phyloP scores from a whole-genome alignment of 192 early-diverging fungal genomes.

The Coemansia asiatica region DNA sequence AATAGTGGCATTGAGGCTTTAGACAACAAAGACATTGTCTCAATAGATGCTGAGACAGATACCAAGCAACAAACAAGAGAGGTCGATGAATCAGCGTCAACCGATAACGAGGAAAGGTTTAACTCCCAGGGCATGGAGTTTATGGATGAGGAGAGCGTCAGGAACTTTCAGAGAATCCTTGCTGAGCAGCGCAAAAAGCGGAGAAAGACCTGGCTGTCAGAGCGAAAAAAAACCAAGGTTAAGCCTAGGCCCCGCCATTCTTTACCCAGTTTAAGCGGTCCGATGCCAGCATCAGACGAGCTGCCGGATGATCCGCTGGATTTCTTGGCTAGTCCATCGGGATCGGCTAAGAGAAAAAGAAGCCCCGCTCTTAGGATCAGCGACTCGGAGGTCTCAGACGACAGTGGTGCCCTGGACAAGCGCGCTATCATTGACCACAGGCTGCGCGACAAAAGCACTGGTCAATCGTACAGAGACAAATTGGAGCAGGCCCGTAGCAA shows the following conservation, averaged over 20 bases:
- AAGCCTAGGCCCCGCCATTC: background rate
- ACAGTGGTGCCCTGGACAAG: constrained; percentile 22
- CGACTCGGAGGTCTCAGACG: constrained; percentile 34
- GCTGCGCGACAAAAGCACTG: constrained; percentile 23
- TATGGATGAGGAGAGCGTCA: constrained; percentile 52
- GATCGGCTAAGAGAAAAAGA: background rate
- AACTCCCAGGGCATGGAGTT: constrained; percentile 19
- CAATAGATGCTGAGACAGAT: background rate
- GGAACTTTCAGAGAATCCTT: constrained; percentile 35
- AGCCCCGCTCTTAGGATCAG: constrained; percentile 12
- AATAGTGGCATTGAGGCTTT: background rate
- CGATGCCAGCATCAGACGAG: constrained; percentile 1
- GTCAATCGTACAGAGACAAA: constrained; percentile 3
- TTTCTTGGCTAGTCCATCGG: background rate
- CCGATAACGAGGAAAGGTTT: background rate
- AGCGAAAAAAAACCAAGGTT: background rate
- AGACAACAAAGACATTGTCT: background rate
- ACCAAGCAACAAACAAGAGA: background rate
- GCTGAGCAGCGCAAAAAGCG: constrained; percentile 1
- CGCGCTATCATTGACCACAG: constrained; percentile 20
- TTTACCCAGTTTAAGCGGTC: background rate
- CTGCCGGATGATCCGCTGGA: constrained; percentile 32
- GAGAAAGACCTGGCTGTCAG: background rate
- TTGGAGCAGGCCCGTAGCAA: constrained; percentile 36
- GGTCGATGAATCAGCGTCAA: background rate